Percentiles rank a stretch among this genome's conserved stretches.
Conservation (phyloP, 2,329 filamentous ascomycete species). For the Pseudocercospora macadamiae region DNA sequence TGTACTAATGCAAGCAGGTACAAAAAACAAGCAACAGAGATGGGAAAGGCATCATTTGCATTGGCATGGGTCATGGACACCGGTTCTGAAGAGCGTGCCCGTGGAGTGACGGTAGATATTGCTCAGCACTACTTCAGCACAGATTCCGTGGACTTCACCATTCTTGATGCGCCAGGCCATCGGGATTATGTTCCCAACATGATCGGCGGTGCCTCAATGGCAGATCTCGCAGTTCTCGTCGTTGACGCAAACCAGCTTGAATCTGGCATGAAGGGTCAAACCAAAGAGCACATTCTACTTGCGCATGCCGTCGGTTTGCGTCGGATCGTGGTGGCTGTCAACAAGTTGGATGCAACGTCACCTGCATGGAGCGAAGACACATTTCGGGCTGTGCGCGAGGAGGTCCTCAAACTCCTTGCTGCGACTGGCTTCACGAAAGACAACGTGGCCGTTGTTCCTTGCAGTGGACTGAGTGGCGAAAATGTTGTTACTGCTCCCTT, state of each 20-base stretch:
- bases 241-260: slow-evolving; percentile 96
- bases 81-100: slow-evolving; percentile 80
- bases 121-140: slow-evolving; percentile 95
- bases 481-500: slow-evolving; percentile 71
- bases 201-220: slow-evolving; percentile 95
- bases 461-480: slow-evolving; percentile 84
- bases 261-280: slow-evolving; percentile 89
- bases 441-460: slow-evolving; percentile 84
- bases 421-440: slow-evolving; percentile 80
- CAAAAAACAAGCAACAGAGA: slow-evolving; percentile 78
- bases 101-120: slow-evolving; percentile 95
- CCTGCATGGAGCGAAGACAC: slow-evolving; percentile 73
- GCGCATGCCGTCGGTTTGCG: slow-evolving; percentile 90
- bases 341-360: slow-evolving; percentile 85
- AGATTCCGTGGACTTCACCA: slow-evolving; percentile 82
- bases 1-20: slow-evolving; percentile 27
- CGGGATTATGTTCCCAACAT: slow-evolving; percentile 97
- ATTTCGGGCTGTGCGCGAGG: slow-evolving; percentile 82
- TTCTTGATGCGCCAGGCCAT: slow-evolving; percentile 92
- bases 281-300: slow-evolving; percentile 87
- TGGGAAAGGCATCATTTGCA: slow-evolving; percentile 94
- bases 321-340: slow-evolving; percentile 84
- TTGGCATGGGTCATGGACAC: slow-evolving; percentile 97
- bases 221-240: slow-evolving; percentile 92
- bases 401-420: slow-evolving; percentile 80